Evolutionary conservation across 2,329 filamentous ascomycete species (phyloP), one percentile per base, ranked within the genome.

Genomic region (Pseudocercospora macadamiae): DNA sequence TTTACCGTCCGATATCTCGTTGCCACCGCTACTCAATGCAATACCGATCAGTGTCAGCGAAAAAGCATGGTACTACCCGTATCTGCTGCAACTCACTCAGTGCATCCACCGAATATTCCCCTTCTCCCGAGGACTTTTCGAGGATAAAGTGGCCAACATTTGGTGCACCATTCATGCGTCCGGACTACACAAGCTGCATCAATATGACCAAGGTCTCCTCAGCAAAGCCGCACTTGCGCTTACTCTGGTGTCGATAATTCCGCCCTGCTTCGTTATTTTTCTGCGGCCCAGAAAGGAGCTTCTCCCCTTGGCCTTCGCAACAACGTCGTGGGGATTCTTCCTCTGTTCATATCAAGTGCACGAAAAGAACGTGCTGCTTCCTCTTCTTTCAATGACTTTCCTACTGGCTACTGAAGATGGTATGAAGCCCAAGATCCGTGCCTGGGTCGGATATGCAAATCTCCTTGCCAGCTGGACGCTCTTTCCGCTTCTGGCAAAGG

Each of bases 61-160:
- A 16, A 80, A 86, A 3, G 85, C 90, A 1, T 82, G 84, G 71
- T 87, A 91, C 69, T 95, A 91, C 70, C 88, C 91, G 0, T 74
- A 90, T 10, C 70, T 93, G 3, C 85, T 95, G 70, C 92, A 96
- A 73, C 69, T 96, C 32, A 80, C 88, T 0, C 96, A 99, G 75
- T 85, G 92, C 67, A 77, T 97, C 9, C 91, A 97, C 73, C 89
- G 95, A n/a, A 84, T 97, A 57, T 97, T 99, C 69, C 95, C 96
- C 0, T 97, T 99, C 71, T 87, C 93, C 1, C 87, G 95, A n/a
- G 95, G 95, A 3, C 79, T 99, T 5, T 99, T 97, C 70, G 96
- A 99, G 77, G 95, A 97, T 79, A 99, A 99, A 76, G 96, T 99
- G 18, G 95, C 95, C 70, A 99, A 99, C 73, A 89, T 97, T 70